Percentiles rank a stretch among this genome's conserved stretches.
These are phyloP conservation scores for Rhodotorula kratochvilovae DNA, from an alignment of 768 basidiomycete species.

Conservation along the genomic window DNA sequence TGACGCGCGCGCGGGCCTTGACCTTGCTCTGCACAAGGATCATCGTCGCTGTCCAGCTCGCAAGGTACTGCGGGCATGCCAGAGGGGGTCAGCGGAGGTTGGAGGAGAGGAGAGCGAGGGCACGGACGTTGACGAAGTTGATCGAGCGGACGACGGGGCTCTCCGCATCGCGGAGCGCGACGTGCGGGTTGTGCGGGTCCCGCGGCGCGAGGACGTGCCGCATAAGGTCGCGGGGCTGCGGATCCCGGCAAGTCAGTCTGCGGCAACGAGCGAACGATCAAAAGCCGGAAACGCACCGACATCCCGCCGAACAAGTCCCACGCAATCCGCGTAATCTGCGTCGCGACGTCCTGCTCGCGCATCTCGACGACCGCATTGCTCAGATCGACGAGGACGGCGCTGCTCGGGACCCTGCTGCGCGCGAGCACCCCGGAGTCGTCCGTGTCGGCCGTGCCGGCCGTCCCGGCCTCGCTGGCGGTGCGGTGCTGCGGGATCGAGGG, in stretches of 20 bases:
- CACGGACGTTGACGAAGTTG: conserved; percentile 40
- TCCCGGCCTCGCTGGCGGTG: conserved; percentile 1
- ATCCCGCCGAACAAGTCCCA: conserved; percentile 41
- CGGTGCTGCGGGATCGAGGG: not conserved
- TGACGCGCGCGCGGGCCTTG: conserved; percentile 68
- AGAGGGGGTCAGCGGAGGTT: not conserved
- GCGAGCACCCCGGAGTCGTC: not conserved
- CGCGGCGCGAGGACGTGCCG: conserved; percentile 43
- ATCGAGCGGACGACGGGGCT: conserved; percentile 39
- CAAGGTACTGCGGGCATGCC: conserved; percentile 16
- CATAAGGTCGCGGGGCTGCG: conserved; percentile 42
- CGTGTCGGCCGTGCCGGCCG: conserved; percentile 28
- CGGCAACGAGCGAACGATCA: not conserved
- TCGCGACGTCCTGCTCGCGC: conserved; percentile 34
- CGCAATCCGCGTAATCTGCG: conserved; percentile 41
- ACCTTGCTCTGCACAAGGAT: conserved; percentile 81
- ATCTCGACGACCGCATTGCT: conserved; percentile 35
- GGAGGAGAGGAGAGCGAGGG: not conserved
- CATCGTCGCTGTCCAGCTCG: conserved; percentile 74
- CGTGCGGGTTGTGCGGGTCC: conserved; percentile 35
- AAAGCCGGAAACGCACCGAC: conserved; percentile 17
- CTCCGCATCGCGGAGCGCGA: conserved; percentile 26
- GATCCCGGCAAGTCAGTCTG: not conserved
- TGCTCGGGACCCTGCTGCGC: not conserved
- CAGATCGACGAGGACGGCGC: conserved; percentile 25